Evolutionary conservation across 129 eudicot species (phyloP).

Genomic region (Saposhnikovia divaricata): DNA sequence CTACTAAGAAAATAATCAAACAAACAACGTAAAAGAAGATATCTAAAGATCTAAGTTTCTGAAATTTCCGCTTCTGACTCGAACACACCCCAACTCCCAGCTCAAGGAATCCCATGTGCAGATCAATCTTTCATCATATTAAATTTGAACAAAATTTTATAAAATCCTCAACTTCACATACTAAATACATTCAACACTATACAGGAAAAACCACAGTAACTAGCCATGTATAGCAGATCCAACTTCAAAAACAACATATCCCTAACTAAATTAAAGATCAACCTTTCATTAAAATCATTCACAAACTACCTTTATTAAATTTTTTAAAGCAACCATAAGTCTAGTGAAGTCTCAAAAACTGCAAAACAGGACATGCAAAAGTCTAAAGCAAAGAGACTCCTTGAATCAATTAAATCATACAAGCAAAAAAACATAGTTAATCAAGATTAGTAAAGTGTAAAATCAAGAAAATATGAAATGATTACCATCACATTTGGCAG

Average conservation of each 20-base stretch:
- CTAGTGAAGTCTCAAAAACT: neutral
- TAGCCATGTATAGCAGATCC: neutral
- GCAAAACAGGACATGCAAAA: neutral
- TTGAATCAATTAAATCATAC: neutral
- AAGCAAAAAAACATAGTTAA: neutral
- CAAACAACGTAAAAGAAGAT: neutral
- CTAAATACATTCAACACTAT: neutral
- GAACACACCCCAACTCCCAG: neutral
- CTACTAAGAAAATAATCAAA: neutral
- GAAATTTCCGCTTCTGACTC: neutral
- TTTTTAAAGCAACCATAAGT: neutral
- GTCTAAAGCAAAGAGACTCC: neutral
- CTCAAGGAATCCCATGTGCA: neutral
- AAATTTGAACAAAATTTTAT: neutral
- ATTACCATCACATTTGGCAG: slow-evolving; percentile 51
- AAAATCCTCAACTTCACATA: neutral
- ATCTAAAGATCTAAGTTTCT: neutral
- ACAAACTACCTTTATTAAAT: neutral
- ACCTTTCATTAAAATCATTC: neutral
- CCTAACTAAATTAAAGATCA: neutral
- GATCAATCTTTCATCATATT: neutral
- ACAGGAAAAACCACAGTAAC: too few relatives aligned
- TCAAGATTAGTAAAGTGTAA: neutral
- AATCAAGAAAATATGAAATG: slow-evolving; percentile 1
- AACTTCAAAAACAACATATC: neutral